These are phyloP conservation scores for Echinochloa phyllopogon DNA, from an alignment of 176 grass and related monocot species.

Conservation along the genomic window DNA sequence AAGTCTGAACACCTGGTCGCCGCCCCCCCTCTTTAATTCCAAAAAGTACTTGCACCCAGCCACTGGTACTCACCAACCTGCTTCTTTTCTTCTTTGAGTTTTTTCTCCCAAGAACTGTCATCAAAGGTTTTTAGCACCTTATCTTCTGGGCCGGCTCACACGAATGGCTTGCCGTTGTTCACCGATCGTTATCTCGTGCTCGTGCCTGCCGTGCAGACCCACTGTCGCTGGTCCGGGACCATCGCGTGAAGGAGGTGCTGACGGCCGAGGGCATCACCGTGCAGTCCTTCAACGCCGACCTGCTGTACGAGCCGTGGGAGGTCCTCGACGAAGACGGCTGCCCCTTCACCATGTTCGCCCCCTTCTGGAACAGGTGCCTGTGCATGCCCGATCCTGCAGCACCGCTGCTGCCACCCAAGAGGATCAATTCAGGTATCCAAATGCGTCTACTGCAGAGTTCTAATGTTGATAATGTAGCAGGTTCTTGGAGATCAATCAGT, in stretches of 20 bases:
- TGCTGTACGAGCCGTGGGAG: constrained; percentile 98
- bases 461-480: not conserved
- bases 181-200: constrained; percentile 53
- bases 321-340: constrained; percentile 79
- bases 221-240: constrained; percentile 84
- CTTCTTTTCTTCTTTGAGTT: constrained; percentile 14
- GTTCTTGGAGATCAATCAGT: constrained; percentile 1
- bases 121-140: constrained; percentile 6
- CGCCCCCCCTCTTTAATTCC: constrained; percentile 50
- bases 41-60: constrained; percentile 29
- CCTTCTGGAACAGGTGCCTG: constrained; percentile 95
- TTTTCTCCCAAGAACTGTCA: constrained; percentile 11
- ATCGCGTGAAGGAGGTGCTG: constrained; percentile 81
- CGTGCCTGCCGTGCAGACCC: constrained; percentile 70
- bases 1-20: constrained; percentile 39
- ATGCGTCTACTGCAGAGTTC: not conserved
- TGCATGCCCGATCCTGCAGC: constrained; percentile 84
- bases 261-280: constrained; percentile 75
- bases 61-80: constrained; percentile 31
- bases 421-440: constrained; percentile 74
- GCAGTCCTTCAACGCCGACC: constrained; percentile 90
- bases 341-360: constrained; percentile 90
- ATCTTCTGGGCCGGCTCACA: constrained; percentile 25
- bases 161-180: constrained; percentile 45
- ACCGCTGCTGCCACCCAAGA: constrained; percentile 90